Base-by-base conservation (phyloP, 768 basidiomycete species). In the Macrocybe gigantea region DNA sequence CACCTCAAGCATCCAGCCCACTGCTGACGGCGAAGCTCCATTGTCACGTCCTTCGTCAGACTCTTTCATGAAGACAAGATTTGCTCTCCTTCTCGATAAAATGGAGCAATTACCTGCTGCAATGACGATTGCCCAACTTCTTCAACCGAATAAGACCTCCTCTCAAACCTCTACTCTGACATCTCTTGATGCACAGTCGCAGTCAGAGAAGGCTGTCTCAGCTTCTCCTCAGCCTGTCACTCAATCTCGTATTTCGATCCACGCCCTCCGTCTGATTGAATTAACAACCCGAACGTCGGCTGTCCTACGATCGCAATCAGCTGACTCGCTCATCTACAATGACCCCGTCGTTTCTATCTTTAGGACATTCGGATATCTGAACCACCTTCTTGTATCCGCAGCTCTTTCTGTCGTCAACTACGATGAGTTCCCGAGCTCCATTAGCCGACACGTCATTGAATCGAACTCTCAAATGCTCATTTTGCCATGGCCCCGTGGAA, bases 241-340 rank as follows among this genome's bases (percentile, higher is more conserved):
- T 9, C 47, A 58, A 0, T 52, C 51, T 3, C 53, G 48, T 9
- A 65, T 82, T 44, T 65, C 70, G 7, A 72, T 95, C 33, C 80
- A 91, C 53, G 87, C 88, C 0, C 75, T 97, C 2, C 91, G 94
- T 13, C 75, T 98, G 6, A 80, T 98, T 55, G 93, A 97, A 61
- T 70, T 97, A 39, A 88, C 90, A 1, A 85, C 85, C 34, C 86
- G 96, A 49, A 89, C 89, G 1, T 93, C 90, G 2, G 86, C 88
- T 1, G 80, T 95, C 33, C 79, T 98, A 64, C 85, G 81, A 59
- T 88, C 88, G 1, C 80, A 88, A 44, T 83, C 83, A 51, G 79
- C 83, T 1, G 87, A 89, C 13, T 69, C 77, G 3, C 70, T 93
- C 29, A 73, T 88, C 35, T 73, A 71, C 48, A 80, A 75, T 38